Evolutionary conservation across 2,329 filamentous ascomycete species (phyloP), one percentile per base, ranked within the genome.

Genomic region (Colletotrichum salicis): DNA sequence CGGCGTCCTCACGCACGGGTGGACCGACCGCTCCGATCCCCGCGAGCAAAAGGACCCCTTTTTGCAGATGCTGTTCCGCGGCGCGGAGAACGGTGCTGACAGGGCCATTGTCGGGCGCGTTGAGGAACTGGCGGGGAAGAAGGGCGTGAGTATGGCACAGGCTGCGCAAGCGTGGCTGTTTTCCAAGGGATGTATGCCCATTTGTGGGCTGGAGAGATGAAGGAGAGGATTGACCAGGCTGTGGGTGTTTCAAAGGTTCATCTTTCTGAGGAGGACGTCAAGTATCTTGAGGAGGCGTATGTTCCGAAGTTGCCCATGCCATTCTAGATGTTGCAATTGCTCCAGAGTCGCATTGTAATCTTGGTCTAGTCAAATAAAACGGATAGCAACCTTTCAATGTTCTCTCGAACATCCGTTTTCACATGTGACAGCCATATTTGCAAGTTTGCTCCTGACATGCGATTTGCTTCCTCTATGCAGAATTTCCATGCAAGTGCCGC

Each of bases 201-300:
- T 73, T 4, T 70, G 67, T 24, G 67, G 62, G 4, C 10, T 73
- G 22, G 67, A 70, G 67, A 70, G 52, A 73, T 35, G 22, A 22
- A 31, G 27, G 71, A 73, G 58, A 64, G 71, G 8, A 67, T 73
- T 33, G 67, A 73, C 13, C 71, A 71, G 45, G 71, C 71, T 4
- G 33, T 67, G 10, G 62, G 22, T 7, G 62, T 62, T 0, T 51
- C 56, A 24, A 31, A 33, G 5, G 48, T 73, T 12, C 15, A 60
- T 33, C 12, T 73, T 52, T 60, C n/a, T 4, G 48, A 12, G 33
- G 45, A 71, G 6, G 60, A 72, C 11, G 13, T 63, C 2, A 8
- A 11, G 7, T 60, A 58, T 13, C 27, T 73, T 1, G 71, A 73
- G 45, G 71, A 71, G 11, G 29, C n/a, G 37, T 71, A 73, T 12